Percentiles rank a stretch among this genome's conserved stretches.
phyloP scores from a whole-genome alignment of 208 protist genomes.

The Wallacemonas sp. region DNA sequence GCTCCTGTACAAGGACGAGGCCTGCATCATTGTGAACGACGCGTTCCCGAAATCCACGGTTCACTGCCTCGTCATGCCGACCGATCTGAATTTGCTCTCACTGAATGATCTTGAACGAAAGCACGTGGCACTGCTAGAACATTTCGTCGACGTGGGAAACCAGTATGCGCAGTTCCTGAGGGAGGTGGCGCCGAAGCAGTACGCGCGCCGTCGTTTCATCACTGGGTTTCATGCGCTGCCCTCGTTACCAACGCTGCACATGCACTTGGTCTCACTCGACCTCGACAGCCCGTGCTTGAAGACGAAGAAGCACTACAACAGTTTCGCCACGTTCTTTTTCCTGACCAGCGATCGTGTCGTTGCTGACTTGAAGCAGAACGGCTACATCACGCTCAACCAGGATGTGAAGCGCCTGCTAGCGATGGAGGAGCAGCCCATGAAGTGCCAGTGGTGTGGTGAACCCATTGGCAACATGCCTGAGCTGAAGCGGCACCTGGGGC shows the following conservation, averaged over 20 bases:
- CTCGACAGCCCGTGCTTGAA: constrained; percentile 79
- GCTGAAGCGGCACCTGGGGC: constrained; percentile 62
- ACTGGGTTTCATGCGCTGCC: constrained; percentile 86
- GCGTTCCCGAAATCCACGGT: constrained; percentile 84
- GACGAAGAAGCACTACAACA: constrained; percentile 91
- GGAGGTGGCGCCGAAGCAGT: constrained; percentile 11
- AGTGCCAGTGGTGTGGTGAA: constrained; percentile 81
- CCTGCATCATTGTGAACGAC: constrained; percentile 83
- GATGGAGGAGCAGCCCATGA: constrained; percentile 76
- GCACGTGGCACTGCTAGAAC: constrained; percentile 57
- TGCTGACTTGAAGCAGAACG: constrained; percentile 59
- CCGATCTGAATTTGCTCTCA: constrained; percentile 58
- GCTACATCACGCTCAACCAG: constrained; percentile 72
- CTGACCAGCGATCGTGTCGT: constrained; percentile 61
- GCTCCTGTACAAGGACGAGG: constrained; percentile 75
- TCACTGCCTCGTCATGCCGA: constrained; percentile 84
- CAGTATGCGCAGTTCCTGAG: constrained; percentile 57
- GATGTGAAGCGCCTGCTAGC: constrained; percentile 44
- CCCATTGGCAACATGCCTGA: constrained; percentile 52
- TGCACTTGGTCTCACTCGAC: constrained; percentile 85
- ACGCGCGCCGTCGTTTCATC: constrained; percentile 48
- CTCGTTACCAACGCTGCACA: constrained; percentile 84
- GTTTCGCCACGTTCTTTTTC: constrained; percentile 89
- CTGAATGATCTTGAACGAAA: constrained; percentile 50
- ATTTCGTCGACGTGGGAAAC: constrained; percentile 57